Percentiles rank a stretch among this genome's conserved stretches.
These are phyloP conservation scores for Paspalum vaginatum DNA, from an alignment of 176 grass and related monocot genomes.

Conservation along the genomic window DNA sequence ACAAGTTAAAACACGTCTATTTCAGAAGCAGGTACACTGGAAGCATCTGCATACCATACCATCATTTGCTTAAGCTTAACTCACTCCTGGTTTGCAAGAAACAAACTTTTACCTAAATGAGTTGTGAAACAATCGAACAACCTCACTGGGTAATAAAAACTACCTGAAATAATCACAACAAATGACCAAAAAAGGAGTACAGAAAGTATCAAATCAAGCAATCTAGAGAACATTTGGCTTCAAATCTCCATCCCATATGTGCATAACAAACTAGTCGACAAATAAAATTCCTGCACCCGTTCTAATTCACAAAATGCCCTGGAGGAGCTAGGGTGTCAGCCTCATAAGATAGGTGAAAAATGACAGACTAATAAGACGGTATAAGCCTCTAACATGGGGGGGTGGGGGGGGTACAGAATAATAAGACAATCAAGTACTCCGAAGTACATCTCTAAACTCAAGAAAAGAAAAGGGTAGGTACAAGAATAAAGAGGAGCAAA, in stretches of 20 bases:
- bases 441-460: slow-evolving; percentile 12
- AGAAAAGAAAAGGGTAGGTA: slow-evolving; percentile 22
- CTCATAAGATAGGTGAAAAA: background rate
- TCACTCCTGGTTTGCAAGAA: background rate
- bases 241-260: background rate
- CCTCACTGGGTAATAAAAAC: background rate
- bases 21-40: slow-evolving; percentile 13
- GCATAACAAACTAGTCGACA: background rate
- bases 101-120: background rate
- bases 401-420: background rate
- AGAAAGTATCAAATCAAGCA: background rate
- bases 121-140: background rate
- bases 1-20: background rate
- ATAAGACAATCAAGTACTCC: background rate
- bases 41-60: background rate
- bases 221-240: background rate
- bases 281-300: background rate
- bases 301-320: slow-evolving; percentile 21
- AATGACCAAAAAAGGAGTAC: background rate
- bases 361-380: background rate
- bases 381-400: background rate
- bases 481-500: background rate
- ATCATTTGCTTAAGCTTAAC: background rate
- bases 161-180: background rate
- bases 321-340: slow-evolving; percentile 2